These are phyloP conservation scores for Coemansia sp. DNA, from an alignment of 192 early-diverging fungal species.

Conservation along the genomic window DNA sequence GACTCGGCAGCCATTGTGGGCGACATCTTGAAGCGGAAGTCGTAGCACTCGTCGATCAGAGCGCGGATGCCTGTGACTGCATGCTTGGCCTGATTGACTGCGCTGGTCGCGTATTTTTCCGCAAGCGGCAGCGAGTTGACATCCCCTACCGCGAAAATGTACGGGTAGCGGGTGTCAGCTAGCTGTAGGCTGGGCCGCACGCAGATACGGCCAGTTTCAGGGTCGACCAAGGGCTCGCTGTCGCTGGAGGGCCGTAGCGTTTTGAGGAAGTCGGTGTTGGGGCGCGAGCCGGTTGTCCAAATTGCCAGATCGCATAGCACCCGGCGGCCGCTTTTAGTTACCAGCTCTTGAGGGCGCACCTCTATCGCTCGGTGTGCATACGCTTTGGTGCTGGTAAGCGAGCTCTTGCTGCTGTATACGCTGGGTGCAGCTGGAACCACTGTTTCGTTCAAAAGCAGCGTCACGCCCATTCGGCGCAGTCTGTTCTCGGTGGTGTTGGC, in stretches of 20 bases:
- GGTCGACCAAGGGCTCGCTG: slow-evolving; percentile 37
- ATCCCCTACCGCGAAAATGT: slow-evolving; percentile 62
- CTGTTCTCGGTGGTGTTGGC: slow-evolving; percentile 18
- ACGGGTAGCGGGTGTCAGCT: slow-evolving; percentile 30
- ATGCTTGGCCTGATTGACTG: slow-evolving; percentile 38
- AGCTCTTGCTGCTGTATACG: slow-evolving; percentile 9
- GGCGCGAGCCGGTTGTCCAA: slow-evolving; percentile 48
- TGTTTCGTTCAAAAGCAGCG: slow-evolving; percentile 23
- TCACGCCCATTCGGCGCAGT: slow-evolving; percentile 33
- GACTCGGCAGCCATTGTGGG: slow-evolving; percentile 25
- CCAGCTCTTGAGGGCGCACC: slow-evolving; percentile 21
- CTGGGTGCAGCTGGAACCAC: slow-evolving; percentile 1
- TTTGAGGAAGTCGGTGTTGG: slow-evolving; percentile 54
- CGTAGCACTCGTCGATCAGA: slow-evolving; percentile 44
- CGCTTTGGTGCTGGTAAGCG: slow-evolving; percentile 4
- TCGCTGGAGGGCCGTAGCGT: slow-evolving; percentile 32
- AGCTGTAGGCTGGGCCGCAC: slow-evolving; percentile 57
- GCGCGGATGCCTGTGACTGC: slow-evolving; percentile 23
- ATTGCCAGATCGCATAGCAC: slow-evolving; percentile 62
- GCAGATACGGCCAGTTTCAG: slow-evolving; percentile 39
- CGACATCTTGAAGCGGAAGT: slow-evolving; percentile 39
- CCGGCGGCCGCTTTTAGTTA: slow-evolving; percentile 29
- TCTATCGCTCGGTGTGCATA: slow-evolving; percentile 10
- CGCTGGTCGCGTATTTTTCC: slow-evolving; percentile 46
- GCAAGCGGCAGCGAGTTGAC: slow-evolving; percentile 44